These are phyloP conservation scores for Lasiodiplodia sp. DNA, from an alignment of 2,329 filamentous ascomycete species.

Conservation along the genomic window DNA sequence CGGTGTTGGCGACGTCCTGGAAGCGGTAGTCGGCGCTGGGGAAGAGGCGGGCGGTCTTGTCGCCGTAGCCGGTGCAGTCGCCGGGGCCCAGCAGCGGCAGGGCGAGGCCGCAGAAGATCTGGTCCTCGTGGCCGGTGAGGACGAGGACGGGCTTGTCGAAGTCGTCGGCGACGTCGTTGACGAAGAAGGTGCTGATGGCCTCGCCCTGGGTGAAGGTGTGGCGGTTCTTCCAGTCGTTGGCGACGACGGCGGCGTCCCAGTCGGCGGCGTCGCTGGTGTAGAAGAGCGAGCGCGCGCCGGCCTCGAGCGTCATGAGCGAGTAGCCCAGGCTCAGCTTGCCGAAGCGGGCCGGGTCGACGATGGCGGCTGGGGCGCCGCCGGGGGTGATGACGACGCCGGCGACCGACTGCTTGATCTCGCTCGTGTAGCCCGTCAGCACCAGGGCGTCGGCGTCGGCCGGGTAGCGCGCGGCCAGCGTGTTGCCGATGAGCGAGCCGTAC, in stretches of 20 bases:
- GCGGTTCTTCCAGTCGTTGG: background rate
- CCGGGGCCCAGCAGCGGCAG: constrained; percentile 10
- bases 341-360: constrained; percentile 19
- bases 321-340: constrained; percentile 10
- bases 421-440: constrained; percentile 45
- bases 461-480: constrained; percentile 43
- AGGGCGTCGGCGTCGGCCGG: constrained; percentile 46
- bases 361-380: background rate
- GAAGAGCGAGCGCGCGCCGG: constrained; percentile 4
- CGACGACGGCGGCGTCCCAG: constrained; percentile 14
- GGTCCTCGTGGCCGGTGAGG: constrained; percentile 24
- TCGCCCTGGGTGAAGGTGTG: constrained; percentile 19
- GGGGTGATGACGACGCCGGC: constrained; percentile 7
- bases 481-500: constrained; percentile 46
- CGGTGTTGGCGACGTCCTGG: constrained; percentile 1
- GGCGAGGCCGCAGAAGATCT: constrained; percentile 27
- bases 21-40: background rate
- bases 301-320: constrained; percentile 11
- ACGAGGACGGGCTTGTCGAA: constrained; percentile 15
- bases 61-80: constrained; percentile 1
- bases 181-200: constrained; percentile 14
- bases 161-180: constrained; percentile 16
- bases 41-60: background rate
- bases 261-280: constrained; percentile 3
- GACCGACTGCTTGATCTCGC: constrained; percentile 17